Evolutionary conservation across 805 yeast genomes (phyloP).

Genomic region (Ogataea trehalophila): DNA sequence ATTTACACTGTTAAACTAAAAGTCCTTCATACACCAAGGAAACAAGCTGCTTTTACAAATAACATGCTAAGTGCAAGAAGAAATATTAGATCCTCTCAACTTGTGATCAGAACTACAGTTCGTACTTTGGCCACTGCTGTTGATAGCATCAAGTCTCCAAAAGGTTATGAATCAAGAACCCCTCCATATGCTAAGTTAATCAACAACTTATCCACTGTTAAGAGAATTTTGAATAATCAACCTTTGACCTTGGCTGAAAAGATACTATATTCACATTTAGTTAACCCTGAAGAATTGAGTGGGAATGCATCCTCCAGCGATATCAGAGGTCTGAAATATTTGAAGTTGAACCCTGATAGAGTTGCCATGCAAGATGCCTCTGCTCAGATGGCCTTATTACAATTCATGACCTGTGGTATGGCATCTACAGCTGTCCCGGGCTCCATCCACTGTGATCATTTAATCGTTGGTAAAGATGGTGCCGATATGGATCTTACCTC

Average conservation of each 20-base stretch:
- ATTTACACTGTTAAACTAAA: too few relatives aligned
- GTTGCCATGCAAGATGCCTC: conserved; percentile 99
- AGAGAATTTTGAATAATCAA: conserved; percentile 27
- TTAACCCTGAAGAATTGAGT: conserved; percentile 84
- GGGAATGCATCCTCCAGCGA: conserved; percentile 30
- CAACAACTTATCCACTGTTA: conserved; percentile 46
- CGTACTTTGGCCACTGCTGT: conserved; percentile 25
- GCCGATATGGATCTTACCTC: conserved; percentile 79
- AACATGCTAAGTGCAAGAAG: conserved; percentile 10
- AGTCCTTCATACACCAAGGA: background rate
- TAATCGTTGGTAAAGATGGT: conserved; percentile 94
- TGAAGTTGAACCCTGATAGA: conserved; percentile 94
- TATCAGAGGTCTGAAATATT: conserved; percentile 82
- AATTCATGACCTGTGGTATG: conserved; percentile 94
- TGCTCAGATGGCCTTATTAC: conserved; percentile 96
- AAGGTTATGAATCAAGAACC: conserved; percentile 60
- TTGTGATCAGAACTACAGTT: conserved; percentile 5
- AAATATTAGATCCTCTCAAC: conserved; percentile 3
- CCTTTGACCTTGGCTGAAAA: conserved; percentile 96
- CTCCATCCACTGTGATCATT: conserved; percentile 96
- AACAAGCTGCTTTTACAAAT: too few relatives aligned
- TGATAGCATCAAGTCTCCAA: conserved; percentile 40
- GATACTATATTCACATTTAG: conserved; percentile 90
- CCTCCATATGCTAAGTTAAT: conserved; percentile 86
- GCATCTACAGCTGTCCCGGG: conserved; percentile 90